A percentile compares a stretch with the other conserved stretches of the same genome.
These are phyloP conservation scores for Komagataella phaffii DNA, from an alignment of 805 yeast genomes.

Conservation along the genomic window DNA sequence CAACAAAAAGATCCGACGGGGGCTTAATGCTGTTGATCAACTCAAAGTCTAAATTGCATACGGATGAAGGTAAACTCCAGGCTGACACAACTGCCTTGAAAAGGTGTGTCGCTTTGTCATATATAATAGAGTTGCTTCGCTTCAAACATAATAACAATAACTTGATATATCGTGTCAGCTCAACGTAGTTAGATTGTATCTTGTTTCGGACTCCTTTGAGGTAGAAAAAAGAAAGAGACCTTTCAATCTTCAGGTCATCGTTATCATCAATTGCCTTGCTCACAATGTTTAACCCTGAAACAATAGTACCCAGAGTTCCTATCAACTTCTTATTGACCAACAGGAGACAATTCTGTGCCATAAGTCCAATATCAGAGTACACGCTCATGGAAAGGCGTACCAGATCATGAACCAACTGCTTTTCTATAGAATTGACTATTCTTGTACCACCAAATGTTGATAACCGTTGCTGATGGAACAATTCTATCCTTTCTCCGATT, in stretches of 20 bases:
- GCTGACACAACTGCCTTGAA: slow-evolving; percentile 25
- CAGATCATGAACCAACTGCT: slow-evolving; percentile 47
- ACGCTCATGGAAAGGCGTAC: slow-evolving; percentile 52
- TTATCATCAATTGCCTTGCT: slow-evolving; percentile 31
- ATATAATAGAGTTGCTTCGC: slow-evolving; percentile 43
- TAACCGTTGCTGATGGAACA: slow-evolving; percentile 65
- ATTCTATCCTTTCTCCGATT: slow-evolving; percentile 59
- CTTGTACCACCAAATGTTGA: slow-evolving; percentile 62
- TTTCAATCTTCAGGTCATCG: slow-evolving; percentile 45
- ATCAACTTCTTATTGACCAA: slow-evolving; percentile 59
- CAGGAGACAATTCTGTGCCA: slow-evolving; percentile 56
- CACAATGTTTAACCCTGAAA: slow-evolving; percentile 33
- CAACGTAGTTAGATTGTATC: slow-evolving; percentile 41
- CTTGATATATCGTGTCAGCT: slow-evolving; percentile 31
- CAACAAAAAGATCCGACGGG: slow-evolving; percentile 38
- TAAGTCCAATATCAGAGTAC: slow-evolving; percentile 52
- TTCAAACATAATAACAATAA: slow-evolving; percentile 40
- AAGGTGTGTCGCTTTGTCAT: slow-evolving; percentile 37
- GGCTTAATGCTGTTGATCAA: slow-evolving; percentile 39
- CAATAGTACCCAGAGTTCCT: slow-evolving; percentile 49
- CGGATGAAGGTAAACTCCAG: slow-evolving; percentile 32
- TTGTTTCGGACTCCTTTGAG: slow-evolving; percentile 45
- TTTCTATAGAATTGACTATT: slow-evolving; percentile 54
- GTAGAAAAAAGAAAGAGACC: slow-evolving; percentile 46
- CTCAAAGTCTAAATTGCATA: slow-evolving; percentile 36